Conservation (phyloP, 2,329 filamentous ascomycete species). For the Beauveria asiatica region DNA sequence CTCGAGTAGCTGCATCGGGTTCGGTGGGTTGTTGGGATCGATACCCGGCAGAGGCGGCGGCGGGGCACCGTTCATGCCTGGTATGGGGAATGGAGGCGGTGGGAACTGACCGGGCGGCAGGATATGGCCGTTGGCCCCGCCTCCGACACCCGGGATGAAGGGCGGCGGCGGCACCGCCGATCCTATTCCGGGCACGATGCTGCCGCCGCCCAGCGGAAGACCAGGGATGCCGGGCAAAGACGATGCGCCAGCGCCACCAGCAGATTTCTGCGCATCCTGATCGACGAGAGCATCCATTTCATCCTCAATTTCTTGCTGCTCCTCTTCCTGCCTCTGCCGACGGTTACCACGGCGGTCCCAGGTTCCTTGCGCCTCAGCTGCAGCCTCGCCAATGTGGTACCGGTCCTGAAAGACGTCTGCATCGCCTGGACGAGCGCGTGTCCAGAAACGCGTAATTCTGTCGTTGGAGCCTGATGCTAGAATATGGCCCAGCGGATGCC, state of each 20-base stretch:
- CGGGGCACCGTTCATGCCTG: conserved; percentile 39
- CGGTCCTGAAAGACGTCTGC: conserved; percentile 78
- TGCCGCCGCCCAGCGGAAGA: conserved; percentile 34
- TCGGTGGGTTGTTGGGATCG: conserved; percentile 51
- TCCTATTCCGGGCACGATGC: conserved; percentile 32
- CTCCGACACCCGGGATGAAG: conserved; percentile 42
- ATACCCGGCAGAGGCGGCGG: conserved; percentile 44
- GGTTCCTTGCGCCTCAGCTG: conserved; percentile 89
- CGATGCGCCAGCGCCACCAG: conserved; percentile 21
- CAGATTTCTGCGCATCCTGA: conserved; percentile 58
- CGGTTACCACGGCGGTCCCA: conserved; percentile 76
- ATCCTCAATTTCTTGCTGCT: conserved; percentile 88
- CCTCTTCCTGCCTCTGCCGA: conserved; percentile 77
- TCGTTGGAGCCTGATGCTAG: conserved; percentile 94
- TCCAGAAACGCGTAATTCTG: conserved; percentile 95
- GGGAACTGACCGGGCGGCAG: conserved; percentile 38
- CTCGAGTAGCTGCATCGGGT: conserved; percentile 53
- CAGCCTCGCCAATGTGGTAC: conserved; percentile 90
- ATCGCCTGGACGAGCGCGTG: conserved; percentile 80
- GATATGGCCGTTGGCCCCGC: conserved; percentile 28
- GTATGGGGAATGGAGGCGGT: conserved; percentile 47
- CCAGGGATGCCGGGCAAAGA: conserved; percentile 49
- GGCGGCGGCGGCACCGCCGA: conserved; percentile 34
- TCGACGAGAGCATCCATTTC: conserved; percentile 89
- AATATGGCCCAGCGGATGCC: conserved; percentile 94